Base-by-base conservation (phyloP, 345 rosid species). In the Hypericum perforatum region DNA sequence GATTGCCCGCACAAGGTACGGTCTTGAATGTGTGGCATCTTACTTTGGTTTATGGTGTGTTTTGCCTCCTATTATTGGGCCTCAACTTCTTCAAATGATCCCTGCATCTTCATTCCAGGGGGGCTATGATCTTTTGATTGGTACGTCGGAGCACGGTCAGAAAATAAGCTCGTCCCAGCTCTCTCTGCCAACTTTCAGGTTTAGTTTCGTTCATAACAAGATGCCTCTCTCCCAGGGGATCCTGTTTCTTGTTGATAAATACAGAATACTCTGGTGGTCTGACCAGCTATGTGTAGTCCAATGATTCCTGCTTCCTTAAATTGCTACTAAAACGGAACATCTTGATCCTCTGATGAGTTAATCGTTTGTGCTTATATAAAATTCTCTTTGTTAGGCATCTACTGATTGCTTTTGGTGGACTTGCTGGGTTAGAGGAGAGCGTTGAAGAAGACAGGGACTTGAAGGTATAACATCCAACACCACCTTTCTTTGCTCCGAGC, bases 81-180 rank as follows among this genome's bases (percentile, higher is more conserved):
- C 16, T 5, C 9, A 13, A 13, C 8, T 13, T 13, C 15, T 46
- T 0, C 9, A 29, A 9, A 7, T 46, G 5, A 13, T 7, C 5
- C 14, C 11, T 3, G 43, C 53, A 5, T 54, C 3, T 70, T 16
- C 14, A 66, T 57, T 53, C 40, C 74, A 85, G 98, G 95, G 80
- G 80, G 97, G 98, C 36, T 92, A 88, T 63, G 95, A 88, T 74
- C 70, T 81, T 70, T 61, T 75, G 62, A 80, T 92, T 32, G 95
- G 99, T 59, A 89, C 97, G 38, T 92, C 99, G n/a, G 97, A 92
- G 82, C 97, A 92, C 57, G 99, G 98, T 44, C 58, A 61, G n/a
- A 60, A 69, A 43, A 58, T 84, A 54, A 78, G 68, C 43, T 70
- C 97, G 62, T 83, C 94, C 13, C 76, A 89, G 67, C 84, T 88